Base-by-base conservation (phyloP, 495 filamentous ascomycete genomes). In the Tetracladium marchalianum region DNA sequence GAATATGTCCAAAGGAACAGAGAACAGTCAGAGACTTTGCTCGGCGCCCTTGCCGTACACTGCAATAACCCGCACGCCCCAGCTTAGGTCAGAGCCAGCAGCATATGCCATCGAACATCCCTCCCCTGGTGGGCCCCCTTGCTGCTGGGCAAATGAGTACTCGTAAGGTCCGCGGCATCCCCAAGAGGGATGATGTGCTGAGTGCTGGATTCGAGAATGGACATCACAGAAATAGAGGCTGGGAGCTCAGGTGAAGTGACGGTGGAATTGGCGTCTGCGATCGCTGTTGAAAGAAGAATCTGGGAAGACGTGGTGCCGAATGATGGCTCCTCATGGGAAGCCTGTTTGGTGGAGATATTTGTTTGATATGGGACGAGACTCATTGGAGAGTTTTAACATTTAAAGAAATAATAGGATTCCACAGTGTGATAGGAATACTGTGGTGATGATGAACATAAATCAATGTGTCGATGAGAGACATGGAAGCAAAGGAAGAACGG, bases 41-140 rank as follows among this genome's bases (percentile, higher is more conserved):
- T 61, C 52, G 9, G 41, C 19, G 11, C 61, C 66, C 7, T 54
- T 55, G 34, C 66, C 66, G 48, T 75, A 85, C 1, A 64, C 77
- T 7, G 73, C 83, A 2, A 76, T 76, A n/a, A 87, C 62, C 4
- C 80, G 66, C 1, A 79, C 66, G 22, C 83, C 81, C 66, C 71
- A 76, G 15, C 54, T 60, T n/a, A 82, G 59, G 43, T 85, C 76
- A 1, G 68, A 65, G n/a, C 73, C 78, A 13, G 69, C 71, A 7
- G 71, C 67, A 61, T 85, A 87, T 5, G 74, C 58, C 5, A 63
- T 65, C 0, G 75, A 75, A 27, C 55, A 50, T 1, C 49, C 41
- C 17, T 42, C 24, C 8, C 24, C 39, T 53, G 46, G 27, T 2
- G 69, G 66, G 3, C 71, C 66, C 5, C 62, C 16, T n/a, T 3